Evolutionary conservation across 768 basidiomycete genomes (phyloP).

Genomic region (Suillus cothurnatus): DNA sequence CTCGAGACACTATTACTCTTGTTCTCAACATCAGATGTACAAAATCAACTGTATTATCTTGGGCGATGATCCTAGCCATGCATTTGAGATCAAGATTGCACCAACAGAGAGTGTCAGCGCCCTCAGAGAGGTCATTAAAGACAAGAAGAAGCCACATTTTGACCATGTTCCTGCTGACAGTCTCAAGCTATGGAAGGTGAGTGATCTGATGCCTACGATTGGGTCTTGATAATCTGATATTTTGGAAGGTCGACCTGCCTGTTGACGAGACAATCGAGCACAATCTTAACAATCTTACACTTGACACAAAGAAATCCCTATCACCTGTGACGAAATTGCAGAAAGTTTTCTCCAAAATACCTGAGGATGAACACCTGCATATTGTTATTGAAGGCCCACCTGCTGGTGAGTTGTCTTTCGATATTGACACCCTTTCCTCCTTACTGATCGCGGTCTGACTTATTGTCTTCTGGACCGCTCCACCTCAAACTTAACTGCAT

Average conservation of each 20-base stretch:
- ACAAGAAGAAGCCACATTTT: neutral
- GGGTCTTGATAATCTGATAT: neutral
- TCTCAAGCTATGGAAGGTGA: neutral
- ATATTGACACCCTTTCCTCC: neutral
- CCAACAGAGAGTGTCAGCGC: neutral
- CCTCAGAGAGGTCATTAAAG: neutral
- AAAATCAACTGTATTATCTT: neutral
- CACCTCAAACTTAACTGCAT: neutral
- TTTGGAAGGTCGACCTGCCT: neutral
- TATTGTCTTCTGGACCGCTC: no score
- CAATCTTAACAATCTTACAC: neutral
- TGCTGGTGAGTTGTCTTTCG: neutral
- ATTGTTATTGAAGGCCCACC: slow-evolving; percentile 2
- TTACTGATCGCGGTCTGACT: no score
- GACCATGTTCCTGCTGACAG: neutral
- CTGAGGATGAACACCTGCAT: neutral
- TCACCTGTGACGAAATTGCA: neutral
- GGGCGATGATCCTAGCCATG: neutral
- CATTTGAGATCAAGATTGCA: slow-evolving; percentile 7
- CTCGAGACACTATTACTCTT: neutral
- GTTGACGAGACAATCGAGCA: neutral
- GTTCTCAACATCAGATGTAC: neutral
- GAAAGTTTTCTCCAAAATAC: neutral
- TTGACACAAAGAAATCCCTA: neutral
- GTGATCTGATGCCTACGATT: neutral